These are phyloP conservation scores for Neltuma alba DNA, from an alignment of 306 rosid species.

Conservation along the genomic window DNA sequence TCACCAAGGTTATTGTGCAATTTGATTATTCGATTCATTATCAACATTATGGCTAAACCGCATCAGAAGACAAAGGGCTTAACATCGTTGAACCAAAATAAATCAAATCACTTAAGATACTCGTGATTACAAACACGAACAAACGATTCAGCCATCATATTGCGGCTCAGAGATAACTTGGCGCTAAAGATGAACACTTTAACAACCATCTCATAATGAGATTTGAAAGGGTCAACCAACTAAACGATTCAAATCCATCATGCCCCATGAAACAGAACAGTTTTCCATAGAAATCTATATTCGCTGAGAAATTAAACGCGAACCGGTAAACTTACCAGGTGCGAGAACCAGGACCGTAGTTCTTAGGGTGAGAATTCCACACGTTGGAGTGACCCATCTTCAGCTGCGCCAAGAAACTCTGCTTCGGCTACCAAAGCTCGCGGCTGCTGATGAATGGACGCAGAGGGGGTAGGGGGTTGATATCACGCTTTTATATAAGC, in stretches of 20 bases:
- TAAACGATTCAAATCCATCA: neutral
- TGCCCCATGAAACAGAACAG: neutral
- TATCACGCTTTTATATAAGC: neutral
- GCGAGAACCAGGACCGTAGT: constrained; percentile 97
- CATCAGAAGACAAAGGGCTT: neutral
- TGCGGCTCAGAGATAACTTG: neutral
- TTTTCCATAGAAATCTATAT: neutral
- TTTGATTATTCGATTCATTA: neutral
- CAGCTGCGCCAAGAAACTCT: too few relatives aligned
- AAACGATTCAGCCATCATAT: neutral
- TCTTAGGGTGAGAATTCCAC: constrained; percentile 95
- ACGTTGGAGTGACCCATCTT: constrained; percentile 89
- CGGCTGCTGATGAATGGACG: neutral
- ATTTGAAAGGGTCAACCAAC: neutral
- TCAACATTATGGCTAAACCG: neutral
- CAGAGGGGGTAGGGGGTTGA: neutral
- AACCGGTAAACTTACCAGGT: constrained; percentile 54
- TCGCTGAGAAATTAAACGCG: neutral
- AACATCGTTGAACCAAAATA: neutral
- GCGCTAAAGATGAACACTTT: neutral
- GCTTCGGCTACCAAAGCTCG: neutral
- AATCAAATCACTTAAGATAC: neutral
- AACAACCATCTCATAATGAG: neutral
- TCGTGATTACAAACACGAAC: neutral
- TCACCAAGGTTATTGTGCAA: neutral